Evolutionary conservation across 2,329 filamentous ascomycete genomes (phyloP).

Genomic region (Penicillium vulpinum): DNA sequence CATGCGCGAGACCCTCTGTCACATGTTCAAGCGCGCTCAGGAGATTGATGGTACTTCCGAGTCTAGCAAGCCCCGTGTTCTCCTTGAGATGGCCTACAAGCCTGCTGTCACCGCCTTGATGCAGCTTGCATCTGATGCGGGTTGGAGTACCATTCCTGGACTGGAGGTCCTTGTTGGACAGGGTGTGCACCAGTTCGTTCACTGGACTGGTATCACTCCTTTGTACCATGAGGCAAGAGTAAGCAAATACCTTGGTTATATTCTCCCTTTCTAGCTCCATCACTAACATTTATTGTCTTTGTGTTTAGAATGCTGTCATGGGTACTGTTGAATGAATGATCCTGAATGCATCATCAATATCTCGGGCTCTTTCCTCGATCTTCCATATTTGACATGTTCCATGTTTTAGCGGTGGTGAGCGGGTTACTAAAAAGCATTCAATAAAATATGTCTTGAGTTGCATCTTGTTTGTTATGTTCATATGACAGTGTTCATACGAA

Average conservation of each 20-base stretch:
- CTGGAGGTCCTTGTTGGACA: constrained; percentile 88
- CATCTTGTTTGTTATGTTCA: background rate
- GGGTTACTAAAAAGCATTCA: background rate
- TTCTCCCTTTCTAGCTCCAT: background rate
- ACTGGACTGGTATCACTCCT: constrained; percentile 24
- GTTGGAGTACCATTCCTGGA: constrained; percentile 83
- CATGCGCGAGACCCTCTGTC: constrained; percentile 65
- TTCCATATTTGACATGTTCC: constrained; percentile 3
- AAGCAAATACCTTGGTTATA: constrained; percentile 23
- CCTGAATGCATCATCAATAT: constrained; percentile 9
- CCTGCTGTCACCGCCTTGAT: constrained; percentile 81
- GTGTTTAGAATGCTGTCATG: constrained; percentile 30
- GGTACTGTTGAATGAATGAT: constrained; percentile 12
- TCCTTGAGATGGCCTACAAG: constrained; percentile 97
- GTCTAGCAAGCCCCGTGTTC: constrained; percentile 53
- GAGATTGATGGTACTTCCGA: constrained; percentile 47
- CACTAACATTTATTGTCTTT: constrained; percentile 2
- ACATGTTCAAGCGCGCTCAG: constrained; percentile 51
- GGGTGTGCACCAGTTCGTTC: constrained; percentile 66
- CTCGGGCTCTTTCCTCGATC: background rate
- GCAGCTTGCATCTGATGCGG: constrained; percentile 72
- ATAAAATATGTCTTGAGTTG: background rate
- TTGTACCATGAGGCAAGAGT: constrained; percentile 66
- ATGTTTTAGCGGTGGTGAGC: background rate
- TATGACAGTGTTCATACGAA: background rate